Evolutionary conservation across 208 protist genomes (phyloP).

Genomic region (Acanthamoeba lenticulata): DNA sequence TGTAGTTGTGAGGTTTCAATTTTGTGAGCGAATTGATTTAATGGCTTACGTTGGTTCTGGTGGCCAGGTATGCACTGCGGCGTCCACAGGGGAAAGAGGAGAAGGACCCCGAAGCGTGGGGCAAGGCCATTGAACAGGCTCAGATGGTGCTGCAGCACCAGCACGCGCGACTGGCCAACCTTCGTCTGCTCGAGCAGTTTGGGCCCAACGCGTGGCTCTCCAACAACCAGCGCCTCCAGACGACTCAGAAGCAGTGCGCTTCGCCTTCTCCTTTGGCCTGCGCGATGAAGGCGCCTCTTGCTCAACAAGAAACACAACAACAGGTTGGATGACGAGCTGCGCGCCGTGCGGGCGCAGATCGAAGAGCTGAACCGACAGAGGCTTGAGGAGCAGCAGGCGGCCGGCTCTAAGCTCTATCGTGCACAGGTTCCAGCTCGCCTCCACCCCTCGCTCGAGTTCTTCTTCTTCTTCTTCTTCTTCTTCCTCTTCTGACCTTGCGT

Average conservation of each 20-base stretch:
- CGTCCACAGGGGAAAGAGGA: neutral
- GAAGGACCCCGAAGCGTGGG: constrained; percentile 24
- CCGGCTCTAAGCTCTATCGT: neutral
- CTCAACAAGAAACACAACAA: no score
- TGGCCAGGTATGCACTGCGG: neutral
- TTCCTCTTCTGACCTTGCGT: neutral
- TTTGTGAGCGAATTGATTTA: neutral
- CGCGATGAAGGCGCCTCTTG: no score
- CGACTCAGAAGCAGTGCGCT: neutral
- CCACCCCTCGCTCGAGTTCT: neutral
- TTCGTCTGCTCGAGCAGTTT: constrained; percentile 29
- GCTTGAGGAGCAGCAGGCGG: constrained; percentile 23
- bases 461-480: neutral
- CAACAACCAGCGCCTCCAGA: constrained; percentile 15
- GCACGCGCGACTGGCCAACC: constrained; percentile 26
- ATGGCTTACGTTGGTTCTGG: neutral
- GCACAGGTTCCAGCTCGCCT: neutral
- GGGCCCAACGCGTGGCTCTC: neutral
- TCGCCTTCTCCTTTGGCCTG: neutral
- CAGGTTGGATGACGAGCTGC: constrained; percentile 23
- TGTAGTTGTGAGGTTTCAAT: neutral
- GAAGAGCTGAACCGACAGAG: constrained; percentile 12
- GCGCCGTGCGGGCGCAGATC: neutral
- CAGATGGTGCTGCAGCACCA: constrained; percentile 34
- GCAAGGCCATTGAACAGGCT: neutral